Evolutionary conservation across 345 rosid genomes (phyloP), one percentile per base, ranked within the genome.

Genomic region (Turnera subulata): DNA sequence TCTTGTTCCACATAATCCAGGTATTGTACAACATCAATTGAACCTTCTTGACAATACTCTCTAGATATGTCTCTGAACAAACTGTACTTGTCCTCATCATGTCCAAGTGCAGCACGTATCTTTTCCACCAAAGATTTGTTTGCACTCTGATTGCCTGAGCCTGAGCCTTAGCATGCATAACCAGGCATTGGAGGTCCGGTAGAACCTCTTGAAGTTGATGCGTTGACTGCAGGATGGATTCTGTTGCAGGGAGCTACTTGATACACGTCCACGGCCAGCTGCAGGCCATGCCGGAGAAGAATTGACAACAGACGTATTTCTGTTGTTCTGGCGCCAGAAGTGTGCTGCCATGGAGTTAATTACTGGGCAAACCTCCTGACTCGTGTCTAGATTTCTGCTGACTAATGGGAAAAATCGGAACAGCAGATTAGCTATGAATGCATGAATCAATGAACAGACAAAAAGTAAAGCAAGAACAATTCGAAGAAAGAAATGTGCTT

Each of bases 91-190:
- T 88, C 95, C 73, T 90, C 82, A 54, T 94, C 87, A 64, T 76
- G 57, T n/a, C 75, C 81, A 33, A 94, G 76, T 8, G 90, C 96
- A 57, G 82, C 50, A 20, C 80, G 83, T 47, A 90, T 84, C 70
- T 79, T 84, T 76, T 94, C 96, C 47, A 94, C 84, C 81, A 94
- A 60, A 11, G 92, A 81, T 62, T 71, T 90, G 74, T 94, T 90
- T 24, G 95, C 92, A 47, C 82, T 73, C 13, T 85, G 96, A 63
- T 85, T 82, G 89, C 79, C 75, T 69, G 59, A 32, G 58, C 63
- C 65, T 62, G 82, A 33, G 42, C 58, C 62, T 65, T 75, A 39
- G 78, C 58, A 58, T 29, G 84, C 81, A 72, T 71, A 52, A 72
- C 73, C 65, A 20, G 78, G 57, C 20, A 58, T 54, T 32, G 75